phyloP scores from a whole-genome alignment of 2,329 filamentous ascomycete genomes.

The Diaporthe amygdali region DNA sequence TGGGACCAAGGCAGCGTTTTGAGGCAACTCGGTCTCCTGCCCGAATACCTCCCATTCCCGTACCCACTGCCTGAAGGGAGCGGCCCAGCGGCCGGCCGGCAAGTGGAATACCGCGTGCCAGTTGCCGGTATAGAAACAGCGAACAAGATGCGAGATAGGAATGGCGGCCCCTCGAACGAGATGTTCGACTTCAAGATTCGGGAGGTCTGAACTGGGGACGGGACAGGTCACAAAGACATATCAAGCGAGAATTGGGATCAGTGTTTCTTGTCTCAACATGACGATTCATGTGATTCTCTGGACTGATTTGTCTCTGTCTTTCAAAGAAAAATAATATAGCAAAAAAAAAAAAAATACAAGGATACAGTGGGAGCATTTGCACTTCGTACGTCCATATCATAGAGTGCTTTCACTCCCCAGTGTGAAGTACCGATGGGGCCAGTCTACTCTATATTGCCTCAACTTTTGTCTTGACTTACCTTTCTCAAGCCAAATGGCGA shows the following conservation, averaged over 20 bases:
- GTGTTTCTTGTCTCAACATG: neutral
- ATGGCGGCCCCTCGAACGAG: slow-evolving; percentile 57
- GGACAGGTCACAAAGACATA: neutral
- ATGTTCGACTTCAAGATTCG: slow-evolving; percentile 50
- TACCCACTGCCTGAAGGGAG: slow-evolving; percentile 51
- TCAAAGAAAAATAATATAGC: too few relatives aligned
- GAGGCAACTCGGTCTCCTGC: slow-evolving; percentile 65
- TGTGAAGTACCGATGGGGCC: neutral
- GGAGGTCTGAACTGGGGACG: slow-evolving; percentile 29
- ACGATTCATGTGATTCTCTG: too few relatives aligned
- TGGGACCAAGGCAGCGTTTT: slow-evolving; percentile 73
- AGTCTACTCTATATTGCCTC: too few relatives aligned
- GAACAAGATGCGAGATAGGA: slow-evolving; percentile 53
- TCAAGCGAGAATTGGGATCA: neutral
- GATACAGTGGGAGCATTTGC: too few relatives aligned
- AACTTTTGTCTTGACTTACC: fast-evolving
- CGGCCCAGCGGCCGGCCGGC: slow-evolving; percentile 36
- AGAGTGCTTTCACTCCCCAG: neutral
- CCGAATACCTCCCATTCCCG: slow-evolving; percentile 69
- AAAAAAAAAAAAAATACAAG: too few relatives aligned
- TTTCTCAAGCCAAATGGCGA: neutral
- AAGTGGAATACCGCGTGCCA: slow-evolving; percentile 64
- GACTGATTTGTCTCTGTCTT: too few relatives aligned
- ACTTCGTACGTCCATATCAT: too few relatives aligned
- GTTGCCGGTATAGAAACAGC: slow-evolving; percentile 61